Percentiles rank a stretch among this genome's conserved stretches.
Conservation (phyloP, 352 stramenopile species). For the Phytophthora cryptogea region DNA sequence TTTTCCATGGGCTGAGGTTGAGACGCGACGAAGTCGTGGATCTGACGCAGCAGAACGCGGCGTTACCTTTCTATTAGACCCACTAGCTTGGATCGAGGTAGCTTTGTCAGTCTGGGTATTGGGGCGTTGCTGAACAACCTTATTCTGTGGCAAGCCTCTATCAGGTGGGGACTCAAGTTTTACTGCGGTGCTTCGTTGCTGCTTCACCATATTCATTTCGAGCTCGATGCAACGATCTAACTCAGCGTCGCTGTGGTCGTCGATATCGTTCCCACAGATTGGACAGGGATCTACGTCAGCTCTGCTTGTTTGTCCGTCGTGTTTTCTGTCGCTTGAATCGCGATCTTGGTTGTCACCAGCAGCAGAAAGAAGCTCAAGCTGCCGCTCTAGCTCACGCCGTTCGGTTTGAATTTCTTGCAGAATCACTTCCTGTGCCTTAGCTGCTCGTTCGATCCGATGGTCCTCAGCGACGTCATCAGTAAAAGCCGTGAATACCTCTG, state of each 20-base stretch:
- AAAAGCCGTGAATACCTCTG: conserved; percentile 24
- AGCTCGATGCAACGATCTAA: conserved; percentile 63
- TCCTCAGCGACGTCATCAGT: conserved; percentile 19
- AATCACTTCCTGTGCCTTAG: conserved; percentile 26
- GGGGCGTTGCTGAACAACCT: conserved; percentile 9
- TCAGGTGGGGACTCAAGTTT: conserved; percentile 2
- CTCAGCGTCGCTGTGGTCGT: conserved; percentile 60
- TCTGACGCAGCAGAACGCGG: conserved; percentile 15
- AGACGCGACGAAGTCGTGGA: conserved; percentile 27
- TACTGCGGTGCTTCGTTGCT: not conserved
- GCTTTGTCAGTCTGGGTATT: conserved; percentile 11
- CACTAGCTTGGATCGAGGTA: not conserved
- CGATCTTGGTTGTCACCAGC: conserved; percentile 12
- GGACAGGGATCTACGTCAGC: conserved; percentile 51
- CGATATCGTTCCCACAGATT: conserved; percentile 57
- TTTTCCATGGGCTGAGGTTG: conserved; percentile 35
- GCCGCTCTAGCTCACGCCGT: conserved; percentile 46
- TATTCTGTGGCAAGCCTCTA: conserved; percentile 1
- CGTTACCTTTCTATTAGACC: not conserved
- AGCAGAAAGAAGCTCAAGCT: conserved; percentile 37
- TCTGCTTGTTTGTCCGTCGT: not conserved
- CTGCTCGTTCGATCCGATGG: conserved; percentile 21
- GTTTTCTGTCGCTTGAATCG: conserved; percentile 1
- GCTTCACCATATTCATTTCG: conserved; percentile 39
- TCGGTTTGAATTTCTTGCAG: conserved; percentile 47